Percentiles rank a stretch among this genome's conserved stretches.
Conservation (phyloP, 768 basidiomycete species). For the Suillus alpinus region DNA sequence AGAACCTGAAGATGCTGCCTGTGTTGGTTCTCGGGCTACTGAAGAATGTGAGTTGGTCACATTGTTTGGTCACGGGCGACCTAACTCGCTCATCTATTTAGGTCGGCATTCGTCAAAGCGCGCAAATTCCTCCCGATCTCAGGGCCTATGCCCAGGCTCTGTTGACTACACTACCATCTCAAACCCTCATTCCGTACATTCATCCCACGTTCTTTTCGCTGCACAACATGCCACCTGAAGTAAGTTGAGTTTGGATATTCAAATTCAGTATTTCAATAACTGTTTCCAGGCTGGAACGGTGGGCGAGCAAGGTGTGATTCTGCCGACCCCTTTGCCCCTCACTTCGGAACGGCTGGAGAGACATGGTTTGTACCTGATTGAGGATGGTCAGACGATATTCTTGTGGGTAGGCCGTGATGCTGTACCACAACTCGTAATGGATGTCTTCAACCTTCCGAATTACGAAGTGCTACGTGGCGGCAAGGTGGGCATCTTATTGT, state of each 20-base stretch:
- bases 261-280: slow-evolving; percentile 6
- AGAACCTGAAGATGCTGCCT: slow-evolving; percentile 94
- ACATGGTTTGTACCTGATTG: slow-evolving; percentile 94
- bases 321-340: slow-evolving; percentile 85
- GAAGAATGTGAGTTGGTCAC: slow-evolving; percentile 72
- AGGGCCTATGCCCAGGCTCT: slow-evolving; percentile 93
- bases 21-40: slow-evolving; percentile 84
- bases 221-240: slow-evolving; percentile 94
- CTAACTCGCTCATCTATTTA: slow-evolving; percentile 26
- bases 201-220: slow-evolving; percentile 95
- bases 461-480: slow-evolving; percentile 91
- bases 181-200: slow-evolving; percentile 89
- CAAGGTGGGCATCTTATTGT: slow-evolving; percentile 56
- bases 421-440: slow-evolving; percentile 90
- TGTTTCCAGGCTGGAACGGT: slow-evolving; percentile 77
- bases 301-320: slow-evolving; percentile 82
- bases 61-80: slow-evolving; percentile 1
- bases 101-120: slow-evolving; percentile 94
- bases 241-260: slow-evolving; percentile 29
- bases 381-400: slow-evolving; percentile 98
- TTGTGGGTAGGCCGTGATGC: slow-evolving; percentile 98
- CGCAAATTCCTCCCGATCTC: slow-evolving; percentile 95
- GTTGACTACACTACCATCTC: slow-evolving; percentile 86
- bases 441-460: slow-evolving; percentile 87
- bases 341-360: slow-evolving; percentile 95